These are phyloP conservation scores for Eutrema heterophyllum DNA, from an alignment of 345 rosid genomes.

Conservation along the genomic window DNA sequence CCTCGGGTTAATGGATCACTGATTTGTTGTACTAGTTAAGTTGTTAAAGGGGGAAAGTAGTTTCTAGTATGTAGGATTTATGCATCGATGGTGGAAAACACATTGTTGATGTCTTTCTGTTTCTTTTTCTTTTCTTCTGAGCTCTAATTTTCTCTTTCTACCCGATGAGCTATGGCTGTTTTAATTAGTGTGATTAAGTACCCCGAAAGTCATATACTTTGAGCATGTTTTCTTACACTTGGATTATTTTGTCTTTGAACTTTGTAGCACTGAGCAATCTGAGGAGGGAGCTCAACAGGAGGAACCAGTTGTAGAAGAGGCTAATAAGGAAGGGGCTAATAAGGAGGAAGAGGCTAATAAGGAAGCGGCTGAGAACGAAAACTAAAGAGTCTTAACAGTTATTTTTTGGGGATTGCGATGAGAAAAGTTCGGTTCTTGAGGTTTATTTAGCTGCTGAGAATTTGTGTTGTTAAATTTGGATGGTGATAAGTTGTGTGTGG, in stretches of 20 bases:
- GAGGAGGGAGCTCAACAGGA: slow-evolving; percentile 9
- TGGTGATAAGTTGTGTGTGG: slow-evolving; percentile 2
- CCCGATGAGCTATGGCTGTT: background rate
- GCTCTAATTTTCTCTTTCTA: background rate
- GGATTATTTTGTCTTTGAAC: slow-evolving; percentile 1
- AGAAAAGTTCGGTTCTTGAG: background rate
- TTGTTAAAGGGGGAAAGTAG: background rate
- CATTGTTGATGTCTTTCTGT: background rate
- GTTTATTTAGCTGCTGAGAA: slow-evolving; percentile 9
- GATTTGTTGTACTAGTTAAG: background rate
- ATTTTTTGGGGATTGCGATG: background rate
- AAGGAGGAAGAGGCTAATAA: slow-evolving; percentile 4
- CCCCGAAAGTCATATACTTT: background rate
- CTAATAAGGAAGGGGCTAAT: background rate
- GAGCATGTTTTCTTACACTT: background rate
- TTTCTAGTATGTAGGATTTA: background rate
- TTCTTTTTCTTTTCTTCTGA: background rate
- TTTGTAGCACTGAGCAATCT: slow-evolving; percentile 21
- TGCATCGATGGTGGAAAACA: background rate
- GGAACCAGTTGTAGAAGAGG: slow-evolving; percentile 15
- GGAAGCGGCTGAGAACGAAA: slow-evolving; percentile 1
- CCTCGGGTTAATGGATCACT: background rate
- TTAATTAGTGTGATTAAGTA: background rate
- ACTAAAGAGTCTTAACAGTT: background rate
- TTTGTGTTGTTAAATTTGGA: slow-evolving; percentile 12